Conservation (phyloP, 2,329 filamentous ascomycete species). For the Fusarium solani-melongenae region DNA sequence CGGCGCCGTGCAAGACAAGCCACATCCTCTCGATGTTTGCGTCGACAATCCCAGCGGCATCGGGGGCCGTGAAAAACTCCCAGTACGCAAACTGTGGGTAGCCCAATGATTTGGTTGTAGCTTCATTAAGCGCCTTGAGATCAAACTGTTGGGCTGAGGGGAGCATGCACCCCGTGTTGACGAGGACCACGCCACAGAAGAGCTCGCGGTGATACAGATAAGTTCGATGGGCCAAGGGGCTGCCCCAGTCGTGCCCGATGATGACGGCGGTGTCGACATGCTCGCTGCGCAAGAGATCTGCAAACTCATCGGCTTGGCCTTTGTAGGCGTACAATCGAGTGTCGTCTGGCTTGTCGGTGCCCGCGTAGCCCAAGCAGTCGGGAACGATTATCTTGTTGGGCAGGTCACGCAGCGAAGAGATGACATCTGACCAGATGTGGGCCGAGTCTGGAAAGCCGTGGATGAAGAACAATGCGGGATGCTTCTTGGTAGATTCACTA, state of each 20-base stretch:
- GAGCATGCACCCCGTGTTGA: slow-evolving; percentile 19
- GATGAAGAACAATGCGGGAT: slow-evolving; percentile 16
- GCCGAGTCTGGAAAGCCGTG: slow-evolving; percentile 25
- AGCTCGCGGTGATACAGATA: slow-evolving; percentile 10
- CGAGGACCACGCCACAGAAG: slow-evolving; percentile 8
- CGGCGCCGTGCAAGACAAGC: slow-evolving; percentile 14
- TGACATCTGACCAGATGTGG: slow-evolving; percentile 14
- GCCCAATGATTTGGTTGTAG: neutral
- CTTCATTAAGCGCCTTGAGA: slow-evolving; percentile 3
- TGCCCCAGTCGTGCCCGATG: slow-evolving; percentile 26
- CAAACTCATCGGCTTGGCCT: slow-evolving; percentile 16
- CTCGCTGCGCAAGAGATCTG: slow-evolving; percentile 8
- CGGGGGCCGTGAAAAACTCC: slow-evolving; percentile 12
- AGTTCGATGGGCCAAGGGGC: slow-evolving; percentile 1
- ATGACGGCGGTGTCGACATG: neutral
- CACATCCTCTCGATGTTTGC: slow-evolving; percentile 19
- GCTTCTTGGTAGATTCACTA: neutral
- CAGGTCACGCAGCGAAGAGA: neutral
- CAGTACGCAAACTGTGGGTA: slow-evolving; percentile 23
- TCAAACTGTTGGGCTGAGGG: slow-evolving; percentile 12
- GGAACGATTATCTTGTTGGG: slow-evolving; percentile 23
- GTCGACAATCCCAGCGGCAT: slow-evolving; percentile 13
- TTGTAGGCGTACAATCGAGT: slow-evolving; percentile 6
- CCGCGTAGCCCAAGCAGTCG: slow-evolving; percentile 17
- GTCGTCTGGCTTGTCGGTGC: slow-evolving; percentile 14